Conservation (phyloP, 208 protist genomes). For the Giardia duodenalis region DNA sequence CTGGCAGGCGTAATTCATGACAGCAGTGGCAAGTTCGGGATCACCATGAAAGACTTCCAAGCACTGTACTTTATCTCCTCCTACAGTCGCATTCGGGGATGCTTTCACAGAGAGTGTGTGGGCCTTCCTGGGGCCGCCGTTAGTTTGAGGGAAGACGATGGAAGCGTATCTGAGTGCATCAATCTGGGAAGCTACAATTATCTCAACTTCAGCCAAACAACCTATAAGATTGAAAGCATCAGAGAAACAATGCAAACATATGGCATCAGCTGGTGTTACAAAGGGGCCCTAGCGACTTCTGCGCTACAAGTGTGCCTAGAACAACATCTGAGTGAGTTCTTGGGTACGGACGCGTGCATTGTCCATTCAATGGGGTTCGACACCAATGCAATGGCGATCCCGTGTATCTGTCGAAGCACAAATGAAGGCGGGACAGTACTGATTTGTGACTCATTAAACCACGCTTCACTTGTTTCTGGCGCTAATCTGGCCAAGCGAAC, state of each 20-base stretch:
- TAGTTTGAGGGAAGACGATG: background rate
- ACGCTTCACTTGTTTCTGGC: slow-evolving; percentile 55
- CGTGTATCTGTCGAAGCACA: slow-evolving; percentile 42
- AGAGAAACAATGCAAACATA: background rate
- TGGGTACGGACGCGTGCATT: slow-evolving; percentile 55
- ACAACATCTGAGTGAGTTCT: slow-evolving; percentile 46
- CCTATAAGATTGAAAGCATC: slow-evolving; percentile 34
- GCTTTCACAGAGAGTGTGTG: slow-evolving; percentile 9
- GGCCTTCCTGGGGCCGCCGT: background rate
- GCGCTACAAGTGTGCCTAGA: slow-evolving; percentile 44
- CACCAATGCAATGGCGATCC: slow-evolving; percentile 56
- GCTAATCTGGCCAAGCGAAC: slow-evolving; percentile 22
- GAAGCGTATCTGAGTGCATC: slow-evolving; percentile 46
- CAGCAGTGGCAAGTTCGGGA: background rate
- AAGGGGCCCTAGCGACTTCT: background rate
- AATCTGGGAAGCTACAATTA: slow-evolving; percentile 96
- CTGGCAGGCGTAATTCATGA: slow-evolving; percentile 14
- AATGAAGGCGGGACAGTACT: slow-evolving; percentile 52
- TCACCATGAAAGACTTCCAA: background rate
- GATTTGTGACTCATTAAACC: slow-evolving; percentile 55
- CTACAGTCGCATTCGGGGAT: background rate
- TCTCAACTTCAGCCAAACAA: slow-evolving; percentile 81
- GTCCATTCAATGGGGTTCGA: slow-evolving; percentile 60
- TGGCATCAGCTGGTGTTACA: background rate
- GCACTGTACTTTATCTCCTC: background rate